Conservation (phyloP, 2,329 filamentous ascomycete species). For the Aspergillus sp. region DNA sequence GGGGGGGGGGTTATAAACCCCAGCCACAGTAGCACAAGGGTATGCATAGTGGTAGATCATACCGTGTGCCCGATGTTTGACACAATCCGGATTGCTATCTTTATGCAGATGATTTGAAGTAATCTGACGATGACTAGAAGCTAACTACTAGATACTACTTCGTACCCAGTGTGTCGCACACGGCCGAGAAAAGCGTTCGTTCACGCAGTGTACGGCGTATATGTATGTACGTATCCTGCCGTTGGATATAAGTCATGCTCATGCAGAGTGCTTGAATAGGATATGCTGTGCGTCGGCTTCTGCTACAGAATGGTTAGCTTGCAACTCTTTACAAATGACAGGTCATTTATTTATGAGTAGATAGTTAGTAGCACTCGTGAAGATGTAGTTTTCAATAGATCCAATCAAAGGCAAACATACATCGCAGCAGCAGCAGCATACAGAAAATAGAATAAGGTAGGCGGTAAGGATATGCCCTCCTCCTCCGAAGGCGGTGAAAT, state of each 20-base stretch:
- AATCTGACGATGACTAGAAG: too few relatives aligned
- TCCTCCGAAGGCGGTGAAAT: slow-evolving; percentile 3
- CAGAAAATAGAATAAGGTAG: not conserved
- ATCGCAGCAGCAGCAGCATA: not conserved
- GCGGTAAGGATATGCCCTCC: not conserved
- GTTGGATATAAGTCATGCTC: not conserved
- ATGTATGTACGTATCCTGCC: not conserved
- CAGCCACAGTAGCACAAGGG: not conserved
- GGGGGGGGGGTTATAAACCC: too few relatives aligned
- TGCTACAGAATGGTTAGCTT: not conserved
- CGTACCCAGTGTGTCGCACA: not conserved
- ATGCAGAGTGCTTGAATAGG: not conserved
- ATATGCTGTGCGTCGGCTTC: not conserved
- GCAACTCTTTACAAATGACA: too few relatives aligned
- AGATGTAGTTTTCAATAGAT: too few relatives aligned
- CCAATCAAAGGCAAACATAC: not conserved
- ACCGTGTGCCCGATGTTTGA: not conserved
- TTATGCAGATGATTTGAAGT: not conserved
- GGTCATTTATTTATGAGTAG: too few relatives aligned
- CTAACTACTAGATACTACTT: too few relatives aligned
- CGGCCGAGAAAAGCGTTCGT: not conserved
- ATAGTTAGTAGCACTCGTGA: too few relatives aligned
- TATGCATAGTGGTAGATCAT: slow-evolving; percentile 3
- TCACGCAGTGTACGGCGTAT: too few relatives aligned
- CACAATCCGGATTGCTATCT: not conserved